Percentiles rank a stretch among this genome's conserved stretches.
Conservation (phyloP, 1,139 yeast genomes). For the Geotrichum klebahnii region DNA sequence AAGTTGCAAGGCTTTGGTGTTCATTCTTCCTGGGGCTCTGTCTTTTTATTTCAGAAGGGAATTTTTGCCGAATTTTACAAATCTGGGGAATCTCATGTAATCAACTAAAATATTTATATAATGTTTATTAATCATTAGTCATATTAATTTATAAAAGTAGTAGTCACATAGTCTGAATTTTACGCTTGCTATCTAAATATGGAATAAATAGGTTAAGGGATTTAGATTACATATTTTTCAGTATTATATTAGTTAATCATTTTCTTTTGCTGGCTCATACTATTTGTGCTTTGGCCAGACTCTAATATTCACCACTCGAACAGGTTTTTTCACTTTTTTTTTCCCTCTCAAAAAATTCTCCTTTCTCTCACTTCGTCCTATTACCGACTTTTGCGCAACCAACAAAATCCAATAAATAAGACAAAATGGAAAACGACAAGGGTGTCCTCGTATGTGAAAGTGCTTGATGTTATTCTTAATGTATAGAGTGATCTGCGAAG, state of each 20-base stretch:
- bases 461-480: neutral
- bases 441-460: constrained; percentile 89
- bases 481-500: neutral
- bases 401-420: constrained; percentile 2
- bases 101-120: neutral
- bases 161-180: neutral
- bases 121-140: neutral
- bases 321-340: neutral
- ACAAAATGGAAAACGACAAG: constrained; percentile 98
- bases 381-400: constrained; percentile 30
- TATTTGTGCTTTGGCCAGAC: neutral
- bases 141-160: neutral
- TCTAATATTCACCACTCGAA: neutral
- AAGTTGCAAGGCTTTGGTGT: no score
- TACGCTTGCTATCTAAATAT: neutral
- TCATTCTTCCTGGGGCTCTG: no score
- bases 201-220: neutral
- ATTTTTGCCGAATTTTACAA: no score
- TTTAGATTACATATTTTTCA: neutral
- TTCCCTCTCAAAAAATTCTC: neutral
- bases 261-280: no score
- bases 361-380: neutral
- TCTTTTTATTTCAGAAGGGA: no score
- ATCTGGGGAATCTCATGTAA: neutral
- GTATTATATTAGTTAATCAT: neutral